Evolutionary conservation across 495 filamentous ascomycete species (phyloP).

Genomic region (Parathielavia appendiculata): DNA sequence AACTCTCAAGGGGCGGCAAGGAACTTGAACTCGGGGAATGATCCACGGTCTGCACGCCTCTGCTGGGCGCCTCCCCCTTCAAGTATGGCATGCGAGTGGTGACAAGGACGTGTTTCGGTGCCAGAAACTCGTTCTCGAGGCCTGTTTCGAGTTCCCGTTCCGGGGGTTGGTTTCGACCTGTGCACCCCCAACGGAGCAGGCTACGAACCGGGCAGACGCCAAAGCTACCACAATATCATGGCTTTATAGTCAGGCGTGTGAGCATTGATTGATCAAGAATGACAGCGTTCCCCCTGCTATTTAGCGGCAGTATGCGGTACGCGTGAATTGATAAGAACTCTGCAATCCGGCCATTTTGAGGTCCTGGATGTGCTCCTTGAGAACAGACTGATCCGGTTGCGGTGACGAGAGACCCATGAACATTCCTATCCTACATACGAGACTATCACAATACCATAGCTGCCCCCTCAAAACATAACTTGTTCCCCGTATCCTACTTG

Average conservation of each 20-base stretch:
- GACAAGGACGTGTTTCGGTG: slow-evolving; percentile 9
- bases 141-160: slow-evolving; percentile 13
- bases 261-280: slow-evolving; percentile 2
- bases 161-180: slow-evolving; percentile 2
- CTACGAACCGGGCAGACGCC: not conserved
- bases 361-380: not conserved
- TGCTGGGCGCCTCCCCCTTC: slow-evolving; percentile 10
- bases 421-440: slow-evolving; percentile 2
- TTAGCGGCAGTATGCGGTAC: slow-evolving; percentile 1
- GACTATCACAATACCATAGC: slow-evolving; percentile 2
- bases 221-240: slow-evolving; percentile 1
- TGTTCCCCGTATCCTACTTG: slow-evolving; percentile 1
- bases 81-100: slow-evolving; percentile 1
- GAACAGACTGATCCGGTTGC: slow-evolving; percentile 4
- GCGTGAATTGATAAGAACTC: slow-evolving; percentile 1
- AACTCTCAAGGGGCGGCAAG: slow-evolving; percentile 5
- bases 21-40: slow-evolving; percentile 10
- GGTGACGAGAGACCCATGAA: slow-evolving; percentile 1
- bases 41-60: slow-evolving; percentile 10
- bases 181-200: not conserved
- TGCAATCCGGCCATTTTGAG: slow-evolving; percentile 3
- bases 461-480: slow-evolving; percentile 1
- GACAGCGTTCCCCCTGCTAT: not conserved
- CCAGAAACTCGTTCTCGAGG: slow-evolving; percentile 9
- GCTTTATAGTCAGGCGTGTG: slow-evolving; percentile 1